Conservation (phyloP, 2,329 filamentous ascomycete species). For the Pseudocercospora pini-densiflorae region DNA sequence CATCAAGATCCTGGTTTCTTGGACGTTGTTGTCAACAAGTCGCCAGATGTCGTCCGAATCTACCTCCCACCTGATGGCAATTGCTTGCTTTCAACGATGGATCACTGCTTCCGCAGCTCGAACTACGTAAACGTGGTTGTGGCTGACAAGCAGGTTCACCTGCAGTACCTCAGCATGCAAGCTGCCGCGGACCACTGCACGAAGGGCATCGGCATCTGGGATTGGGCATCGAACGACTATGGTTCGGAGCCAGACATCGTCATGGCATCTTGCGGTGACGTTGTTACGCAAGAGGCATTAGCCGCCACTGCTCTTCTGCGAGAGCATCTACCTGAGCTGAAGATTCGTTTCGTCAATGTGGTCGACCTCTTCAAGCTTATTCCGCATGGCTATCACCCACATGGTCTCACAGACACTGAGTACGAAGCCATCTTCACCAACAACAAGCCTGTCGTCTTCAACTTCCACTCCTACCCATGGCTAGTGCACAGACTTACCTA, state of each 20-base stretch:
- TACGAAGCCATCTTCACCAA: conserved; percentile 73
- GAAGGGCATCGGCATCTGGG: conserved; percentile 79
- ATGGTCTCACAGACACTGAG: conserved; percentile 69
- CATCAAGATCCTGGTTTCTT: conserved; percentile 82
- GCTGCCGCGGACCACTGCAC: conserved; percentile 75
- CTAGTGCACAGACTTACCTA: conserved; percentile 77
- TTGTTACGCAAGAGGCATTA: conserved; percentile 73
- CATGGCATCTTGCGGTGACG: conserved; percentile 77
- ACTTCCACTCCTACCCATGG: conserved; percentile 85
- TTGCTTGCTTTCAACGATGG: conserved; percentile 73
- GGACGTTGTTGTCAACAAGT: conserved; percentile 79
- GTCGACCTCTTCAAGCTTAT: conserved; percentile 83
- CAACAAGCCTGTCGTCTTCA: conserved; percentile 76
- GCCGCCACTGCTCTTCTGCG: conserved; percentile 76
- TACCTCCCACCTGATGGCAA: conserved; percentile 82
- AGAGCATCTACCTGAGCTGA: conserved; percentile 71
- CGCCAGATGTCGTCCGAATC: conserved; percentile 77
- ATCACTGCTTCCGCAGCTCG: conserved; percentile 72
- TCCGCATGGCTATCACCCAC: conserved; percentile 70
- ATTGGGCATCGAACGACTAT: conserved; percentile 73
- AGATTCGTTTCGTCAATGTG: conserved; percentile 78
- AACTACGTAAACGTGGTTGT: conserved; percentile 86
- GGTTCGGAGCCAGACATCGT: conserved; percentile 72
- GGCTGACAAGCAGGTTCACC: conserved; percentile 77
- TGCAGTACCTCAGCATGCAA: conserved; percentile 76